Conservation (phyloP, 148 eudicot species). For the Euryodendron excelsum region DNA sequence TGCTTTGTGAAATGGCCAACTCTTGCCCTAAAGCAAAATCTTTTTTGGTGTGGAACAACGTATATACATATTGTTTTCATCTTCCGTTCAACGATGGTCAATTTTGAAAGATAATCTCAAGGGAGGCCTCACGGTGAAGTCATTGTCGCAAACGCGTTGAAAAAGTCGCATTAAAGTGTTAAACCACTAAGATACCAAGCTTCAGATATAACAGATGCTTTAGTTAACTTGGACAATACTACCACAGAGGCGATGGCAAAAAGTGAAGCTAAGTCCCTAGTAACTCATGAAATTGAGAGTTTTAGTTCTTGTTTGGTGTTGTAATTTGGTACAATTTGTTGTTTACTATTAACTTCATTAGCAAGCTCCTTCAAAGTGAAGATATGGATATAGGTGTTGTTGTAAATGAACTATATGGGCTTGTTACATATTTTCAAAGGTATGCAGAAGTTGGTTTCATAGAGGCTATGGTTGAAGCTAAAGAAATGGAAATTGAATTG, state of each 20-base stretch:
- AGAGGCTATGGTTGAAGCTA: not conserved
- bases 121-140: not conserved
- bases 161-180: conserved; percentile 10
- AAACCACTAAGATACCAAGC: conserved; percentile 14
- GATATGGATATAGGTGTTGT: no score
- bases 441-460: not conserved
- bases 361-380: no score
- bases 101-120: not conserved
- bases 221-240: not conserved
- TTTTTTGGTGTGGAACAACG: not conserved
- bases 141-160: conserved; percentile 12
- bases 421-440: not conserved
- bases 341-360: no score
- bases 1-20: not conserved
- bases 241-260: not conserved
- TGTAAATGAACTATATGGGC: no score
- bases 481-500: not conserved
- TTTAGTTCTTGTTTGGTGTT: conserved; percentile 8
- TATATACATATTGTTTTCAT: not conserved
- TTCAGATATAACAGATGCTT: conserved; percentile 10
- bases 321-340: no score
- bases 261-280: conserved; percentile 9
- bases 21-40: not conserved
- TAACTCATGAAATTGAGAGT: not conserved
- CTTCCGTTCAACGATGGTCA: not conserved